Evolutionary conservation across 1,284 basidiomycete species (phyloP).

Genomic region (Ganoderma boninense): DNA sequence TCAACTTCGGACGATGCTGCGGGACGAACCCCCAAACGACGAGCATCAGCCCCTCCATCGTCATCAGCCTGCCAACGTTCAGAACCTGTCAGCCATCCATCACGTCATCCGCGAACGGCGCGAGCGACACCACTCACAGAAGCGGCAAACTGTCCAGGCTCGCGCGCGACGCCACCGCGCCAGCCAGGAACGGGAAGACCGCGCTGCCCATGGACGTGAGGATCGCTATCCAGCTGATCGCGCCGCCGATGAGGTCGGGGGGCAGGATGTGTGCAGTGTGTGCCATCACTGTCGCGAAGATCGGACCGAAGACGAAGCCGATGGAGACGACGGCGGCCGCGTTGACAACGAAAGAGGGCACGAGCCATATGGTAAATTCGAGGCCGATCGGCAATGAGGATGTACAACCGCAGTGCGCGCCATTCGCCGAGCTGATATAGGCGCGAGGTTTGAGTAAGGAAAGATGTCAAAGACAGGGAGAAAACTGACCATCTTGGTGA

Average conservation of each 20-base stretch:
- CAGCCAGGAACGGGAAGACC: constrained; percentile 64
- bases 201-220: constrained; percentile 53
- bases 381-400: background rate
- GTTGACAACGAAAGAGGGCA: background rate
- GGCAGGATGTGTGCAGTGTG: background rate
- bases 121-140: constrained; percentile 49
- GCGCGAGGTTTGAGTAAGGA: too few relatives aligned
- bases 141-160: constrained; percentile 64
- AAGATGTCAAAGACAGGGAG: too few relatives aligned
- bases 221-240: background rate
- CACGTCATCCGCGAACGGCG: too few relatives aligned
- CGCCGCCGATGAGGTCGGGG: background rate
- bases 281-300: background rate
- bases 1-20: background rate
- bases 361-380: background rate
- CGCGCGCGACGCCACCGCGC: constrained; percentile 56
- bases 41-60: constrained; percentile 55
- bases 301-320: background rate
- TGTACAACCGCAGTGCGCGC: background rate
- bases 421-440: background rate
- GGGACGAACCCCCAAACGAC: constrained; percentile 57
- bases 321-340: background rate
- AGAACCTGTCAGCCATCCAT: background rate
- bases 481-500: background rate
- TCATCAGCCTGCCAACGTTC: constrained; percentile 47